Evolutionary conservation across 78 protist genomes (phyloP).

Genomic region (Tieghemostelium lacteum): DNA sequence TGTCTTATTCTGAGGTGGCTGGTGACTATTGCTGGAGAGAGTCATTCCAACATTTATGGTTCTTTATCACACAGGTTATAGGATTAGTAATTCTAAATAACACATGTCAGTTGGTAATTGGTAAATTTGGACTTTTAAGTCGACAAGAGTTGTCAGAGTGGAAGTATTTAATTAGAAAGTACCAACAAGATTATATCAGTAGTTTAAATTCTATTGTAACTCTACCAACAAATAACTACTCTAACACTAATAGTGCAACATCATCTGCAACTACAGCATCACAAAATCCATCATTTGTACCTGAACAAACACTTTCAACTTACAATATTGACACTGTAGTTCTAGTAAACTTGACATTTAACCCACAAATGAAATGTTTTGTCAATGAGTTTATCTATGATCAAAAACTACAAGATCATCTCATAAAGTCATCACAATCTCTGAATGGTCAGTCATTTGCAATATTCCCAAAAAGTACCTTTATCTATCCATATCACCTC

Average conservation of each 20-base stretch:
- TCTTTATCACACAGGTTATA: slow-evolving; percentile 15
- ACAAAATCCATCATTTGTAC: not conserved
- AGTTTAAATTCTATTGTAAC: too few relatives aligned
- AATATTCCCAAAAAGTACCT: slow-evolving; percentile 28
- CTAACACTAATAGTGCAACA: not conserved
- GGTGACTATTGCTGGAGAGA: slow-evolving; percentile 21
- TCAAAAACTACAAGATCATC: not conserved
- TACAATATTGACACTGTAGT: slow-evolving; percentile 38
- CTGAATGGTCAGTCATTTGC: slow-evolving; percentile 41
- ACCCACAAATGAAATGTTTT: slow-evolving; percentile 25
- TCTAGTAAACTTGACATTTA: slow-evolving; percentile 48
- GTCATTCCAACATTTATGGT: slow-evolving; percentile 46
- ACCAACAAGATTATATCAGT: not conserved
- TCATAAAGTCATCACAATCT: slow-evolving; percentile 6
- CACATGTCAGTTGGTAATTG: slow-evolving; percentile 1
- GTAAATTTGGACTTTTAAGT: slow-evolving; percentile 53
- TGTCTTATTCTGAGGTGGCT: not conserved
- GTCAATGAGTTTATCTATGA: slow-evolving; percentile 19
- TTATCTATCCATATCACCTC: slow-evolving; percentile 29
- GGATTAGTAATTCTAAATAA: slow-evolving; percentile 1
- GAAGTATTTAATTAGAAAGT: not conserved
- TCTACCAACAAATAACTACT: not conserved
- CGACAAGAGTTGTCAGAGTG: slow-evolving; percentile 25
- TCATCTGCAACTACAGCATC: not conserved
- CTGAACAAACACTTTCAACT: not conserved